Base-by-base conservation (phyloP, 2,329 filamentous ascomycete genomes). In the Penicillium rolfsii region DNA sequence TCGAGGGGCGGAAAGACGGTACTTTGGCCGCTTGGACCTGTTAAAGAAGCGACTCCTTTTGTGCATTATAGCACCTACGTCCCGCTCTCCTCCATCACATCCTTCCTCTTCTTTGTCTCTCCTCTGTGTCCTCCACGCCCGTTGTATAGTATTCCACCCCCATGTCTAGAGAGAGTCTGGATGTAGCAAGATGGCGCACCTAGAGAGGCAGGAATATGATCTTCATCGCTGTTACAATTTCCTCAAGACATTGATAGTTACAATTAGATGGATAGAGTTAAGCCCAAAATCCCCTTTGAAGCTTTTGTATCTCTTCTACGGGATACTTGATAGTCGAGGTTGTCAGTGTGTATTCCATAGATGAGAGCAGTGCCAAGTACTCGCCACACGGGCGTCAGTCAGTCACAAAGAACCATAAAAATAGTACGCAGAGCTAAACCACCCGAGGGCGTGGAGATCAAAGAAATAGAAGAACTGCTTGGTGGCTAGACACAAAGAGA, bases 11-110 rank as follows among this genome's bases (percentile, higher is more conserved):
- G 66, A 88, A 85, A 70, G 91, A 97, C 73, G 95, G 95, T 58
- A 85, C 90, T 57, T 88, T 99, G 33, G 95, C 93, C 41, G 89
- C 96, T 54, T 99, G 95, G 95, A 90, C 89, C 59, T 94, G 91
- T 73, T 89, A 74, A 66, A 36, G 40, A 33, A 65, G 9, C 43
- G 36, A 48, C 49, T 43, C 19, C 40, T 12, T 30, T 26, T 14
- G 35, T 40, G 40, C 36, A 50, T 59, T 49, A 40, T 61, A 52
- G 36, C n/a, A n/a, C 19, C 16, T 43, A 28, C 22, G 19, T 28
- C 36, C 14, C 5, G 26, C 22, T 16, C 36, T 35, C 12, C 45
- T 16, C 52, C 52, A 54, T 24, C 26, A 38, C 38, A 35, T 43
- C 38, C n/a, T n/a, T n/a, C n/a, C n/a, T n/a, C n/a, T n/a, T n/a